phyloP scores from a whole-genome alignment of 2,329 filamentous ascomycete genomes.

The Diaporthe australafricana region DNA sequence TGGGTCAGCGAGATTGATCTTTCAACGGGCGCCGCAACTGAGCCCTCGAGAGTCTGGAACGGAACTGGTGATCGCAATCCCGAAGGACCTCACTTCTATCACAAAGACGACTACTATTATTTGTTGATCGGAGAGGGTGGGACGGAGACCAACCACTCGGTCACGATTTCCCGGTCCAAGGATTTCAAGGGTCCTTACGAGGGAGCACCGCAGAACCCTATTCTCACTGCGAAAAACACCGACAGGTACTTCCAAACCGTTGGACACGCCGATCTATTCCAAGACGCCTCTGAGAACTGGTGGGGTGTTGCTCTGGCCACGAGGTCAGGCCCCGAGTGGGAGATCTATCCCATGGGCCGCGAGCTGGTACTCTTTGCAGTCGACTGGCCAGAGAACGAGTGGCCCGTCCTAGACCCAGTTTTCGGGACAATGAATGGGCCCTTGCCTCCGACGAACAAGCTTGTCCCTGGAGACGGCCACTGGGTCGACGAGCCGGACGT shows the following conservation, averaged over 20 bases:
- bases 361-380: slow-evolving; percentile 63
- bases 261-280: slow-evolving; percentile 59
- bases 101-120: slow-evolving; percentile 57
- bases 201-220: slow-evolving; percentile 54
- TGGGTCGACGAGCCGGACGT: slow-evolving; percentile 56
- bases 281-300: slow-evolving; percentile 60
- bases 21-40: slow-evolving; percentile 48
- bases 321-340: slow-evolving; percentile 54
- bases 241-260: slow-evolving; percentile 55
- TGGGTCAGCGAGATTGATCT: slow-evolving; percentile 49
- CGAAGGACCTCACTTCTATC: slow-evolving; percentile 58
- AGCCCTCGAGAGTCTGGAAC: slow-evolving; percentile 53
- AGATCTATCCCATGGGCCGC: slow-evolving; percentile 63
- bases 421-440: slow-evolving; percentile 57
- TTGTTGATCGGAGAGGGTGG: slow-evolving; percentile 59
- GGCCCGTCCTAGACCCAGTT: slow-evolving; percentile 58
- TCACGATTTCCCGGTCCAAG: slow-evolving; percentile 56
- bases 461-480: slow-evolving; percentile 54
- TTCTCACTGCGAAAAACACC: slow-evolving; percentile 55
- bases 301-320: slow-evolving; percentile 62
- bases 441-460: slow-evolving; percentile 49
- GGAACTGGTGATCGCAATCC: slow-evolving; percentile 56
- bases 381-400: slow-evolving; percentile 60
- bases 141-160: slow-evolving; percentile 54
- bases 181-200: slow-evolving; percentile 57